These are phyloP conservation scores for Usnea hakonensis DNA, from an alignment of 495 filamentous ascomycete genomes.

Conservation along the genomic window DNA sequence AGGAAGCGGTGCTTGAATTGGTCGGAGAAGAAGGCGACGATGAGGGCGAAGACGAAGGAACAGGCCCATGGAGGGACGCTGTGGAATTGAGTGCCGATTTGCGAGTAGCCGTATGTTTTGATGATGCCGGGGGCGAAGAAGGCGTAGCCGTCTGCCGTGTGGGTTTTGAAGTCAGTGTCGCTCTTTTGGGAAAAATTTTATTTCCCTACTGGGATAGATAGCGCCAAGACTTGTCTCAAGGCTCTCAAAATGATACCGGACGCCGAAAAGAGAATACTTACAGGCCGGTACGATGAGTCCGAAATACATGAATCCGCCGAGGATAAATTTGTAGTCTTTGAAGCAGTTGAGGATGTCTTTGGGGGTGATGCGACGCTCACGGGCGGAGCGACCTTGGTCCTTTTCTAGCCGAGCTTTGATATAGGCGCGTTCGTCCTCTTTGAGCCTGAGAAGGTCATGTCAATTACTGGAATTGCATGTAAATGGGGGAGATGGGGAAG, in stretches of 20 bases:
- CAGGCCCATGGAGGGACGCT: constrained; percentile 83
- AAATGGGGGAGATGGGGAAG: not conserved
- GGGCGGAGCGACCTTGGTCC: constrained; percentile 71
- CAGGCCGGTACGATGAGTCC: constrained; percentile 85
- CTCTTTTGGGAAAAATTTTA: too few species aligned
- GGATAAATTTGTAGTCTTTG: constrained; percentile 63
- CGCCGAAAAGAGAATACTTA: constrained; percentile 25
- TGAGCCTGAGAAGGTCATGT: constrained; percentile 40
- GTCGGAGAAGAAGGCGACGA: constrained; percentile 64
- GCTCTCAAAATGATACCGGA: not conserved
- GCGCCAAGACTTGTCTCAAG: not conserved
- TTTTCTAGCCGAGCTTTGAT: constrained; percentile 63
- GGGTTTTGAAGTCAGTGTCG: too few species aligned
- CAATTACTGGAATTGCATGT: not conserved
- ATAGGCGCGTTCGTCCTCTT: constrained; percentile 65
- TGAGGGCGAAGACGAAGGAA: constrained; percentile 66
- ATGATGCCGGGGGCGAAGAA: constrained; percentile 79
- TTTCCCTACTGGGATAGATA: too few species aligned
- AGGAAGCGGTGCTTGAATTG: constrained; percentile 62
- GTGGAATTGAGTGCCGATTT: constrained; percentile 70
- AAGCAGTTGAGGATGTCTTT: constrained; percentile 63
- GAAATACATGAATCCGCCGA: constrained; percentile 61
- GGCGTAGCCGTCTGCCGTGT: constrained; percentile 52
- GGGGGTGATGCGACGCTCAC: constrained; percentile 53
- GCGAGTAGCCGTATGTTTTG: constrained; percentile 50